Conservation (phyloP, 2,329 filamentous ascomycete genomes). For the Xylaria hypoxylon region DNA sequence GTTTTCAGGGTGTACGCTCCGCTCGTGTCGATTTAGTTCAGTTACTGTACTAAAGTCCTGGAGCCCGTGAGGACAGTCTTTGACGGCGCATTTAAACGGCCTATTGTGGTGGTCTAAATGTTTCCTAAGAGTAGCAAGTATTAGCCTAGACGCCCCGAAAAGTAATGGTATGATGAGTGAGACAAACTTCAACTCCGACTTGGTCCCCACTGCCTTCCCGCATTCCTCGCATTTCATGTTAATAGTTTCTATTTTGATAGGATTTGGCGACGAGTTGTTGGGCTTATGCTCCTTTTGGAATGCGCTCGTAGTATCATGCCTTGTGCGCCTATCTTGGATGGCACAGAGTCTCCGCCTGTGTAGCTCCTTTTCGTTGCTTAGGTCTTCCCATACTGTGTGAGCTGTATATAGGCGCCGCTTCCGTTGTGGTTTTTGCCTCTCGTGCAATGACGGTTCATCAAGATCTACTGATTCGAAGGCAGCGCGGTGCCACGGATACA, state of each 20-base stretch:
- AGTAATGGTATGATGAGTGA: background rate
- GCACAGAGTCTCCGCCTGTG: background rate
- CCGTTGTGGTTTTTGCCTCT: background rate
- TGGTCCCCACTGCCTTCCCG: conserved; percentile 58
- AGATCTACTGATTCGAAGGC: background rate
- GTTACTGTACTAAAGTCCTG: conserved; percentile 83
- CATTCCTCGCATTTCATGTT: conserved; percentile 56
- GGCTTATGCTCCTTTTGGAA: background rate
- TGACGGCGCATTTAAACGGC: conserved; percentile 70
- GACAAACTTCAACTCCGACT: conserved; percentile 67
- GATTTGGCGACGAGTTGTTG: background rate
- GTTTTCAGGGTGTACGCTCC: conserved; percentile 72
- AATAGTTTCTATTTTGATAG: conserved; percentile 26
- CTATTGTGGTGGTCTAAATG: conserved; percentile 78
- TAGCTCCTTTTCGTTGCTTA: background rate
- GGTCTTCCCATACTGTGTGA: background rate
- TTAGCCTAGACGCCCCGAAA: conserved; percentile 39
- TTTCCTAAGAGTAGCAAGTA: conserved; percentile 67
- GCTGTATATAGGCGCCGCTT: background rate
- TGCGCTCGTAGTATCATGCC: background rate
- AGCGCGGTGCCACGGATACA: too few relatives aligned
- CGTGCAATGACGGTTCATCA: background rate
- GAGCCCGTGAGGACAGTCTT: conserved; percentile 66
- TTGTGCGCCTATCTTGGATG: background rate
- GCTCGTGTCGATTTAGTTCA: conserved; percentile 83